These are phyloP conservation scores for Neurospora discreta DNA, from an alignment of 495 filamentous ascomycete species.

Conservation along the genomic window DNA sequence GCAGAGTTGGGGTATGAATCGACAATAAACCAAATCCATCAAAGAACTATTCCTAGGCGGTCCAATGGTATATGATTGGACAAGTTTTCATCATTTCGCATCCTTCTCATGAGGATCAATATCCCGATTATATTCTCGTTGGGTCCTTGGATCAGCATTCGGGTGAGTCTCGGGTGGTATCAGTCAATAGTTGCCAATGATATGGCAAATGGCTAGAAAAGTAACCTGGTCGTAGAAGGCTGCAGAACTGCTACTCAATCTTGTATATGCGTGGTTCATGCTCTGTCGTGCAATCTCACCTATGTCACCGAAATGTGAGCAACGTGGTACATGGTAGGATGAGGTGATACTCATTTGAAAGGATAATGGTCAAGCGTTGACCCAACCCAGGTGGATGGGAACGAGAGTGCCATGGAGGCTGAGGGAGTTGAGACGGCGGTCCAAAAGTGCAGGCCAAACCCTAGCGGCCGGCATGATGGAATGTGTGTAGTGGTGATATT, in stretches of 20 bases:
- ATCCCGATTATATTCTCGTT: background rate
- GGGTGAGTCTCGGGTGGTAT: constrained; percentile 9
- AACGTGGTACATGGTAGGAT: background rate
- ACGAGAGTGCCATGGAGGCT: background rate
- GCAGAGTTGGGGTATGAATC: background rate
- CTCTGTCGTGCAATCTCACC: constrained; percentile 11
- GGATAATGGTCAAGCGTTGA: background rate
- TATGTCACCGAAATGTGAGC: background rate
- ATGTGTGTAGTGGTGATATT: background rate
- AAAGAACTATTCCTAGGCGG: background rate
- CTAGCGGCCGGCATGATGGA: background rate
- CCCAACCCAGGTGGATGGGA: background rate
- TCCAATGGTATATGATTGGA: background rate
- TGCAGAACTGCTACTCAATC: constrained; percentile 12
- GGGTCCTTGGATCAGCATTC: constrained; percentile 2
- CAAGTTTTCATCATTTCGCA: background rate
- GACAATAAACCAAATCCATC: background rate
- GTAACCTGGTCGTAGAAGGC: background rate
- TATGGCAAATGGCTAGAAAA: background rate
- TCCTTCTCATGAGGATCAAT: background rate
- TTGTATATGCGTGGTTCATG: constrained; percentile 6
- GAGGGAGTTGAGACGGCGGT: background rate
- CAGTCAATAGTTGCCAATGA: constrained; percentile 12
- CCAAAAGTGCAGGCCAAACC: background rate
- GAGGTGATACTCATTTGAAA: background rate